These are phyloP conservation scores for Xylariaceae sp. DNA, from an alignment of 2,329 filamentous ascomycete genomes.

Conservation along the genomic window DNA sequence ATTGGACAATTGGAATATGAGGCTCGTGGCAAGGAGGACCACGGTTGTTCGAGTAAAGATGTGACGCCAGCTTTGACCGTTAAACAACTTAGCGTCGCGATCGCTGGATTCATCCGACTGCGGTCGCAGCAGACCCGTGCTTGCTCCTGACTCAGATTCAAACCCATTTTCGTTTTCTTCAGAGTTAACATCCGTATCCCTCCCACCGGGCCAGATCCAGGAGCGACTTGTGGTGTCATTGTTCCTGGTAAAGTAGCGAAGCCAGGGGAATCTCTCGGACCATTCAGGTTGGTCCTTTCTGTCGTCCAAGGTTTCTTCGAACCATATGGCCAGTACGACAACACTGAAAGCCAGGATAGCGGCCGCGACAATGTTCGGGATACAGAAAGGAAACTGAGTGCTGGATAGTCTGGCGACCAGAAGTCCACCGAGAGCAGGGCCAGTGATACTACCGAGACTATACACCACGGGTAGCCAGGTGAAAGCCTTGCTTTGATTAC, in stretches of 20 bases:
- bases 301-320: conserved; percentile 77
- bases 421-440: conserved; percentile 83
- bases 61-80: conserved; percentile 46
- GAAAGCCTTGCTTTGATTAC: conserved; percentile 89
- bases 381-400: conserved; percentile 72
- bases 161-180: conserved; percentile 21
- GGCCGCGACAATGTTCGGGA: conserved; percentile 76
- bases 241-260: conserved; percentile 25
- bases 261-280: conserved; percentile 32
- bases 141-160: conserved; percentile 23
- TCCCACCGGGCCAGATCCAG: conserved; percentile 24
- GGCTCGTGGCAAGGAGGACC: conserved; percentile 74
- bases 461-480: conserved; percentile 96
- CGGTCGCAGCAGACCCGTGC: conserved; percentile 23
- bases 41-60: conserved; percentile 77
- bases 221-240: conserved; percentile 21
- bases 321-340: conserved; percentile 67
- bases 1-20: conserved; percentile 90
- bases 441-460: conserved; percentile 86
- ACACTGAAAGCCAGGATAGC: conserved; percentile 67
- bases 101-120: conserved; percentile 39
- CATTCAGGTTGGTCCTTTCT: conserved; percentile 28
- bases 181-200: conserved; percentile 18
- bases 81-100: conserved; percentile 39
- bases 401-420: conserved; percentile 60